Conservation (phyloP, 169 alveolate genomes). For the Eimeria tenella region DNA sequence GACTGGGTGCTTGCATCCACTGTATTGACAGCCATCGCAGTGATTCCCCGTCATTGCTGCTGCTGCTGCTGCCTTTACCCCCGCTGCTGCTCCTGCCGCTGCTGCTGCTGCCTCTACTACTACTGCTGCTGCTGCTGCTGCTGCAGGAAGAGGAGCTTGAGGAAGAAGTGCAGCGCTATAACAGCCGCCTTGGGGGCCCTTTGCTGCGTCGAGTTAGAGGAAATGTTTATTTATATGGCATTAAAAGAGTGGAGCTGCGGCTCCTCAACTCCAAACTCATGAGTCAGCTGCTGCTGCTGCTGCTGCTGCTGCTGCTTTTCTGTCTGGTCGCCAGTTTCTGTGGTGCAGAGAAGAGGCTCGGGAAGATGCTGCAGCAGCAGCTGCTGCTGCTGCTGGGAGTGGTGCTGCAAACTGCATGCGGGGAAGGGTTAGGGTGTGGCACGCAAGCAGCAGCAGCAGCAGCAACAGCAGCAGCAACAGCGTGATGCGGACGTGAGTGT, state of each 20-base stretch:
- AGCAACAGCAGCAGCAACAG: constrained; percentile 2
- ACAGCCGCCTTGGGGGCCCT: background rate
- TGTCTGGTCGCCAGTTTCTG: no score
- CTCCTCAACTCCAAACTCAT: background rate
- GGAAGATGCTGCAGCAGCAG: background rate
- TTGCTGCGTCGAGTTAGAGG: background rate
- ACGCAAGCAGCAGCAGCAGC: background rate
- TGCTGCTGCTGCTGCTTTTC: constrained; percentile 9
- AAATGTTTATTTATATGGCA: background rate
- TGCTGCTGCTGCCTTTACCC: no score
- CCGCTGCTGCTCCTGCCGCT: no score
- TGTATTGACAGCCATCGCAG: no score
- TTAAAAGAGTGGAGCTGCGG: background rate
- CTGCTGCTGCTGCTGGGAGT: no score
- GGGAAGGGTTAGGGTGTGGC: background rate
- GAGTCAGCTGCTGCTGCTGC: background rate
- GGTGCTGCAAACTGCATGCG: background rate
- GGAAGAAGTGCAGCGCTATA: background rate
- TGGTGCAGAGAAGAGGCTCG: no score
- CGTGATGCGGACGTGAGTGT: background rate
- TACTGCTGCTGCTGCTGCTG: background rate
- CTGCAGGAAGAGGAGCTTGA: background rate
- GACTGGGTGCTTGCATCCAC: no score
- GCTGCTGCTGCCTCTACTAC: no score
- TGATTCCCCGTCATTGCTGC: no score